Evolutionary conservation across 352 stramenopile genomes (phyloP), one percentile per base, ranked within the genome.

Genomic region (Phytopythium helicoides): DNA sequence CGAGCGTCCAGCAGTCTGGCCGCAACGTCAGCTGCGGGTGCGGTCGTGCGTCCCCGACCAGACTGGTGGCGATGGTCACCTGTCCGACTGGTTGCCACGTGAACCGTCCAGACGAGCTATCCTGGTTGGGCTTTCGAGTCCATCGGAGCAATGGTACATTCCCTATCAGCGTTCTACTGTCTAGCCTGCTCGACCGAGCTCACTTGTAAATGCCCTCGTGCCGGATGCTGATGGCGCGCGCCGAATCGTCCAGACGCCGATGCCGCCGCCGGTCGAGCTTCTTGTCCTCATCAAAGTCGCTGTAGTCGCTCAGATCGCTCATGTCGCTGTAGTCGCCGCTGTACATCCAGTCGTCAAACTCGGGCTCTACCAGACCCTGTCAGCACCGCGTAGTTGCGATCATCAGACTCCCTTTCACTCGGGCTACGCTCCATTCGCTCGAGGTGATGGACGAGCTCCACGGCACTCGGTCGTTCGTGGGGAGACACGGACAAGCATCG

Each of bases 401-500:
- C 35, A 3, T 47, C 37, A 6, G 3, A 28, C 38, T 57, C 38
- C 19, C 60, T 42, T 33, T 47, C 46, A 19, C 56, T 25, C 42
- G 19, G 25, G 16, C 12, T 23, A 8, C n/a, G 44, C 7, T 50
- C 8, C 7, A 62, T 19, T 11, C 54, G 44, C 15, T 56, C 52
- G 21, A 66, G 53, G 21, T 56, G 8, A 31, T 50, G 57, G 28
- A 64, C 56, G 15, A 81, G 40, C 46, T 76, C 61, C 0, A 36
- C 33, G 3, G 60, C 64, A 8, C 51, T 73, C 8, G 67, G 71
- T 2, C 67, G 67, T 3, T 71, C 51, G 11, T 57, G 48, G 1
- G 64, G 64, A 19, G 55, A 35, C 46, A 62, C 52, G 33, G 71
- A 56, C 37, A 81, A 34, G 8, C 71, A 78, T 3, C 53, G 47